Evolutionary conservation across 805 yeast species (phyloP).

Genomic region (Saccharomycopsis selenospora): DNA sequence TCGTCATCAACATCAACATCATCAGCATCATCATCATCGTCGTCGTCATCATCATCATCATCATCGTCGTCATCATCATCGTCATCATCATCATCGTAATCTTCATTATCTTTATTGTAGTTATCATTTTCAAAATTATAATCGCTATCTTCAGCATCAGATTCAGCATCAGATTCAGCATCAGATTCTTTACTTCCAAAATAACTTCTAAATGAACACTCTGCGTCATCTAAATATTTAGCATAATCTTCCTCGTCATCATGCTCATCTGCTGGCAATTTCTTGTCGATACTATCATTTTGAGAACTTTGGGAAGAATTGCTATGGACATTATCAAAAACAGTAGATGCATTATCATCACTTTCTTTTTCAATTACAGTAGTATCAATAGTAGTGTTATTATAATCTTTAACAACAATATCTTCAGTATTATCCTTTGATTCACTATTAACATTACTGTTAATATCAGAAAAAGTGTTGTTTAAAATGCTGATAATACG

Average conservation of each 20-base stretch:
- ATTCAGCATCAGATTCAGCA: constrained; percentile 10
- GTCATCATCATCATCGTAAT: constrained; percentile 22
- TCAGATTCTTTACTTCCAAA: constrained; percentile 2
- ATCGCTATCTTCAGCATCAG: constrained; percentile 21
- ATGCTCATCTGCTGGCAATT: not conserved
- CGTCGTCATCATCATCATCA: constrained; percentile 2
- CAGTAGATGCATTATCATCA: too few relatives aligned
- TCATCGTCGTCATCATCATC: constrained; percentile 7
- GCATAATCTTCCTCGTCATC: not conserved
- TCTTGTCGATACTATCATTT: too few relatives aligned
- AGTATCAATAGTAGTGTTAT: constrained; percentile 27
- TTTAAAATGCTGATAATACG: too few relatives aligned
- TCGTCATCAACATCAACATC: constrained; percentile 4
- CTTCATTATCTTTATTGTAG: constrained; percentile 18
- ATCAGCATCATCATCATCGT: not conserved
- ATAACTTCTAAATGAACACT: not conserved
- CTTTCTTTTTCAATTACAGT: constrained; percentile 25
- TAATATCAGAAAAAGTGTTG: not conserved
- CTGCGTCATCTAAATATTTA: not conserved
- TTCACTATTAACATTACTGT: not conserved
- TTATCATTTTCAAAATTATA: constrained; percentile 22
- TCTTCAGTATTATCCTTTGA: constrained; percentile 38
- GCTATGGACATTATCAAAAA: too few relatives aligned
- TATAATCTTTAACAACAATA: constrained; percentile 33
- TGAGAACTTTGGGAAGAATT: too few relatives aligned